phyloP scores from a whole-genome alignment of 352 stramenopile species.

The Pythium vanterpoolii region DNA sequence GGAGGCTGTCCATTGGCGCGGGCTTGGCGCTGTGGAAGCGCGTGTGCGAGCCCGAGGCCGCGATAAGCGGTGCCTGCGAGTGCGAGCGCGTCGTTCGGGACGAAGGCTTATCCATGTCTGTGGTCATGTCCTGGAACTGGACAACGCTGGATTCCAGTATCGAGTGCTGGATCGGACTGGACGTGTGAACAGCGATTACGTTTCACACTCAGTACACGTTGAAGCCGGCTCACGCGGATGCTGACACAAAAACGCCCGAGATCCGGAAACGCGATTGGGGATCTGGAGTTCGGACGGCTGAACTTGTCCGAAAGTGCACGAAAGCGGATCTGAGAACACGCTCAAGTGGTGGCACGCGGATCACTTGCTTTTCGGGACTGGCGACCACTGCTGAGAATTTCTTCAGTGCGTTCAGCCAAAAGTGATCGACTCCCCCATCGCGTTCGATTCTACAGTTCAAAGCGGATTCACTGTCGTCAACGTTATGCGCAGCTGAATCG shows the following conservation, averaged over 20 bases:
- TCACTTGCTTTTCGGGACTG: neutral
- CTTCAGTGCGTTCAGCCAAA: neutral
- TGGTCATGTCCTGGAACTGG: no score
- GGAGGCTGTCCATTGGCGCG: neutral
- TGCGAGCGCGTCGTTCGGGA: conserved; percentile 3
- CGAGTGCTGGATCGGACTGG: neutral
- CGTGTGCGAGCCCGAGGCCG: conserved; percentile 18
- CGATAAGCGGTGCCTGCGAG: conserved; percentile 12
- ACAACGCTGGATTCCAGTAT: no score
- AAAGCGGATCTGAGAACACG: conserved; percentile 5
- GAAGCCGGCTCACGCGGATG: neutral
- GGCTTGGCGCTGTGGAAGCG: conserved; percentile 10
- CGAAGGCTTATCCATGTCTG: conserved; percentile 16
- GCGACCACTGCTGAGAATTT: neutral
- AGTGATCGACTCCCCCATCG: neutral
- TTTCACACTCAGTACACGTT: no score
- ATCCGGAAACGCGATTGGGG: no score
- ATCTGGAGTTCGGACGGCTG: no score
- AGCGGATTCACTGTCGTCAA: neutral
- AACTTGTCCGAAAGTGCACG: neutral
- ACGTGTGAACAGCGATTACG: no score
- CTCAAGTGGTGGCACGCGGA: neutral
- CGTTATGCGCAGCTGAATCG: neutral
- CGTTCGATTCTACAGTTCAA: neutral
- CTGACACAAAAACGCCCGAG: no score